phyloP scores from a whole-genome alignment of 208 protist species.

The Trypanosomatidae sp. region DNA sequence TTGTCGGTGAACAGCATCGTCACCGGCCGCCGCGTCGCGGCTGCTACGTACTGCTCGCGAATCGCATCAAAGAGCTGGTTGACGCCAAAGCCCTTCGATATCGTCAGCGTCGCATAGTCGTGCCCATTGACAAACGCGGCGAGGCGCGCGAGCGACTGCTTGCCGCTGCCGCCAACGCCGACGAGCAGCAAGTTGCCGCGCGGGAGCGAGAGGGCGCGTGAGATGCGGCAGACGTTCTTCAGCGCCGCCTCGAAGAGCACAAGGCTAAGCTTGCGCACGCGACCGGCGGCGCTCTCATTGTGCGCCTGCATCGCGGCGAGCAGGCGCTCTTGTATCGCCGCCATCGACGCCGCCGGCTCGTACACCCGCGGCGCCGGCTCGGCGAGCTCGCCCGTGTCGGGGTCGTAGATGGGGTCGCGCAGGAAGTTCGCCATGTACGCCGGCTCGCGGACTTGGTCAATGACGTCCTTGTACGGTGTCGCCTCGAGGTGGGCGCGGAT shows the following conservation, averaged over 20 bases:
- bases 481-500: constrained; percentile 51
- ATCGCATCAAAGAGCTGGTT: constrained; percentile 92
- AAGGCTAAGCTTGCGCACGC: constrained; percentile 86
- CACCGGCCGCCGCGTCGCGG: constrained; percentile 74
- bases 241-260: constrained; percentile 93
- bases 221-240: constrained; percentile 92
- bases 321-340: constrained; percentile 57
- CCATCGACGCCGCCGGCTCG: constrained; percentile 86
- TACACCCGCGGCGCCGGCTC: constrained; percentile 91
- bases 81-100: constrained; percentile 90
- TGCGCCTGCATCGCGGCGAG: constrained; percentile 70
- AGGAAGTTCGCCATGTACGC: constrained; percentile 94
- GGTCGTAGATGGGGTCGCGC: constrained; percentile 79
- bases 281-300: constrained; percentile 75
- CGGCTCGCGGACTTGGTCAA: constrained; percentile 54
- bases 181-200: constrained; percentile 91
- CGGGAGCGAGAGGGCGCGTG: constrained; percentile 82
- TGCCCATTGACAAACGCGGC: constrained; percentile 79
- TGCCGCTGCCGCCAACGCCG: constrained; percentile 88
- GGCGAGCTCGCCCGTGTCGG: constrained; percentile 80
- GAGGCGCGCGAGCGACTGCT: constrained; percentile 88
- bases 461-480: constrained; percentile 73
- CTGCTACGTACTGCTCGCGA: constrained; percentile 82
- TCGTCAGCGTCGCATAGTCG: constrained; percentile 84
- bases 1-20: constrained; percentile 97